Evolutionary conservation across 345 rosid species (phyloP), one percentile per base, ranked within the genome.

Genomic region (Arabis alpina): DNA sequence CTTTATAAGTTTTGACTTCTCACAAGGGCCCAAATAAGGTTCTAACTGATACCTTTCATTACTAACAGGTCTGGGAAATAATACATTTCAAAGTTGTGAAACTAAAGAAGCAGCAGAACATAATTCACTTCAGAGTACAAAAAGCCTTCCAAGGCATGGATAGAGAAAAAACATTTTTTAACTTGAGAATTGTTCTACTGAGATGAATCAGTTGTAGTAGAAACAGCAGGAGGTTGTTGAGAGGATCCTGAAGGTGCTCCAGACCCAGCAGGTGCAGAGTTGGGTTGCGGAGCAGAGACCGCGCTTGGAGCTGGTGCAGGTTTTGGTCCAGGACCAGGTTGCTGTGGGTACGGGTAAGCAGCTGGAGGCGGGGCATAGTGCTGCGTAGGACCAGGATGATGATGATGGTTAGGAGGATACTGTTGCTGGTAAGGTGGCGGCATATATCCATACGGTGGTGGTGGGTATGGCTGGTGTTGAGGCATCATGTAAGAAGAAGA

Each of bases 371-470:
- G 66, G 12, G 65, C 81, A 40, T 87, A 83, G 11, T 79, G 83
- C 10, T 81, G 82, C 70, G 71, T 50, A 11, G 79, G 76, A 24
- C 82, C 65, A 0, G 74, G 58, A 6, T 74, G 68, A 1, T 72
- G 53, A 62, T 74, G 87, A 61, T 81, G 85, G 16, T 81, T 82
- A 39, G 87, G 87, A 16, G 82, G 83, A 47, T 85, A 85, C 41
- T 85, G 84, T 62, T 82, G 93, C 71, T 83, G 96, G 77, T 87
- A 86, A 14, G 90, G 85, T 6, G 80, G 83, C 58, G 79, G 86
- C 88, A 84, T 81, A 64, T 83, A 88, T 2, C 92, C 94, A 48
- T 85, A 86, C 8, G 90, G 84, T 25, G 85, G 87, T 77, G 83
- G 81, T 25, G 15, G 82, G 30, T 82, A 86, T 77, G 77, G 75